These are phyloP conservation scores for Neurospora hispaniola DNA, from an alignment of 495 filamentous ascomycete genomes.

Conservation along the genomic window DNA sequence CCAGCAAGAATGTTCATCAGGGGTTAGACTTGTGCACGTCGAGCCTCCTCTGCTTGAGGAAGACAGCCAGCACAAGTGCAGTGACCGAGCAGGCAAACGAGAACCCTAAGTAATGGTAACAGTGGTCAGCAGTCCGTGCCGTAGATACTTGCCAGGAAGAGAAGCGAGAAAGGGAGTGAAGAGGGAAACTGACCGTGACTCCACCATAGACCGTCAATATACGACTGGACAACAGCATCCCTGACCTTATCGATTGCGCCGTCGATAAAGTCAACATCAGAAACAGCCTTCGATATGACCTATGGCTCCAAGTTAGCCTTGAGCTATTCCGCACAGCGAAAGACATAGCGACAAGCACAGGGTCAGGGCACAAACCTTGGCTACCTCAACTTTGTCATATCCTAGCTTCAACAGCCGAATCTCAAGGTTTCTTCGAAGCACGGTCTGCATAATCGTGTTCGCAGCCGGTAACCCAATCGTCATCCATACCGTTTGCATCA, in stretches of 20 bases:
- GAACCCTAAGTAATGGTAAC: slow-evolving; percentile 3
- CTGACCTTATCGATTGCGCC: slow-evolving; percentile 27
- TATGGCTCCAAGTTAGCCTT: slow-evolving; percentile 1
- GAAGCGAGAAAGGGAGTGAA: neutral
- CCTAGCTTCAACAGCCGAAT: slow-evolving; percentile 17
- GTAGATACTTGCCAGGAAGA: neutral
- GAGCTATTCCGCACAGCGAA: neutral
- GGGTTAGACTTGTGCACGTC: slow-evolving; percentile 1
- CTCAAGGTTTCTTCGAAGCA: slow-evolving; percentile 15
- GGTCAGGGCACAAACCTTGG: slow-evolving; percentile 10
- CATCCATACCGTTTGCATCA: slow-evolving; percentile 40
- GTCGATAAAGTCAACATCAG: slow-evolving; percentile 42
- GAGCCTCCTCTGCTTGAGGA: slow-evolving; percentile 15
- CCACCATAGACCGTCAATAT: slow-evolving; percentile 30
- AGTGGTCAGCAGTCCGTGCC: neutral
- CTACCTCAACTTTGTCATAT: slow-evolving; percentile 11
- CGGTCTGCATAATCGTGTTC: slow-evolving; percentile 32
- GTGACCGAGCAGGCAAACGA: slow-evolving; percentile 14
- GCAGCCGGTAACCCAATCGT: slow-evolving; percentile 41
- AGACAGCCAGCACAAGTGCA: slow-evolving; percentile 14
- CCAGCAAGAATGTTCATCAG: neutral
- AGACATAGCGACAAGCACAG: neutral
- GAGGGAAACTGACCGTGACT: slow-evolving; percentile 21
- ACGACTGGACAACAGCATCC: slow-evolving; percentile 20
- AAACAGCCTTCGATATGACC: slow-evolving; percentile 29